phyloP scores from a whole-genome alignment of 2,329 filamentous ascomycete genomes.

The Cercospora sojina region DNA sequence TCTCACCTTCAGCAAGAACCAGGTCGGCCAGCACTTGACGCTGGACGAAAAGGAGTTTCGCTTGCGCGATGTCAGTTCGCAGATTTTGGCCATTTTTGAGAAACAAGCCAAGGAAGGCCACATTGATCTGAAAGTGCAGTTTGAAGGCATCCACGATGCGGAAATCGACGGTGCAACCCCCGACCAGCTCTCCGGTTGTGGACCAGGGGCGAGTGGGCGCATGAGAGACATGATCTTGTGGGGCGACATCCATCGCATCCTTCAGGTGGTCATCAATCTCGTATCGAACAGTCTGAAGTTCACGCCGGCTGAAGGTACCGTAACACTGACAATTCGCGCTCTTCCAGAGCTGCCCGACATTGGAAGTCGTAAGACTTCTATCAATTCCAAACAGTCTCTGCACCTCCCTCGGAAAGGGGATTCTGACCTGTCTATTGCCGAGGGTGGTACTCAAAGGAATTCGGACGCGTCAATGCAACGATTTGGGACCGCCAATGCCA shows the following conservation, averaged over 20 bases:
- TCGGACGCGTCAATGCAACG: conserved; percentile 12
- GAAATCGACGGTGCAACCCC: conserved; percentile 27
- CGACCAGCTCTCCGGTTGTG: conserved; percentile 9
- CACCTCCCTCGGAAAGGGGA: not conserved
- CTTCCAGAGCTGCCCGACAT: conserved; percentile 57
- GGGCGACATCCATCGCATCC: conserved; percentile 87
- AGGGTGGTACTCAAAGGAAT: conserved; percentile 7
- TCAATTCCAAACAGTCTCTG: conserved; percentile 26
- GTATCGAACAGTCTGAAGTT: conserved; percentile 93
- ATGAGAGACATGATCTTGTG: conserved; percentile 84
- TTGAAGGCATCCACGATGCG: conserved; percentile 54
- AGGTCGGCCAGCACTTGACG: conserved; percentile 79
- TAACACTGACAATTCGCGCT: conserved; percentile 74
- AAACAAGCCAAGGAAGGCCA: conserved; percentile 80
- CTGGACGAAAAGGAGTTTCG: conserved; percentile 84
- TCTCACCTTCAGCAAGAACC: conserved; percentile 90
- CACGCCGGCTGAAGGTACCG: conserved; percentile 72
- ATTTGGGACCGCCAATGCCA: conserved; percentile 45
- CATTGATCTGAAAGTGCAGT: conserved; percentile 71
- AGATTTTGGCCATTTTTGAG: conserved; percentile 82
- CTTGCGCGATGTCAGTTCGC: conserved; percentile 77
- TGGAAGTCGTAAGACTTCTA: conserved; percentile 47
- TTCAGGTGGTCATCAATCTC: conserved; percentile 91
- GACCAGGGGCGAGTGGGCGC: conserved; percentile 58
- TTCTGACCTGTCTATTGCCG: conserved; percentile 18